These are phyloP conservation scores for Trichoderma endophyticum DNA, from an alignment of 2,329 filamentous ascomycete species.

Conservation along the genomic window DNA sequence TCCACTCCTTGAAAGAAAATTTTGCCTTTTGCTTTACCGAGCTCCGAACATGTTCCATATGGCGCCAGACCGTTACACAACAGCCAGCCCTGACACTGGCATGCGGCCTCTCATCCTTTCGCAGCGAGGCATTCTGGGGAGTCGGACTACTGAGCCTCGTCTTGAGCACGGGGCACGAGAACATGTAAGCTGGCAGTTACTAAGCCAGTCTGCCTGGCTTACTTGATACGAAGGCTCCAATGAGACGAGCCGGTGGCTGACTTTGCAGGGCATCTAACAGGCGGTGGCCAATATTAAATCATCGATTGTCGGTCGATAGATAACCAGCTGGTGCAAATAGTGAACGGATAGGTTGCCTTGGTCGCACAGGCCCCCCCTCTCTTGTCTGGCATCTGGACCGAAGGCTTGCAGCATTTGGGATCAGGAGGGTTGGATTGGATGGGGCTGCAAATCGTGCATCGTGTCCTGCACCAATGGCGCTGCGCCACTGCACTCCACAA, in stretches of 20 bases:
- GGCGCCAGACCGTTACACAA: neutral
- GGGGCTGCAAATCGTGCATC: neutral
- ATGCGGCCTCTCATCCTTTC: neutral
- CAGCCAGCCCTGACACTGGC: neutral
- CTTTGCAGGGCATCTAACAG: neutral
- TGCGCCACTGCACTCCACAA: neutral
- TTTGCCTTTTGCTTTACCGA: neutral
- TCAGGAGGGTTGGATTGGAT: neutral
- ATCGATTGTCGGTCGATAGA: neutral
- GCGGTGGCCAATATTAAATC: neutral
- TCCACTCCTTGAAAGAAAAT: neutral
- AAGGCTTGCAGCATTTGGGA: conserved; percentile 13
- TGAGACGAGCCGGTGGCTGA: neutral
- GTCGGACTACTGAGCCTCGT: neutral
- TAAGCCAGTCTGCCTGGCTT: neutral
- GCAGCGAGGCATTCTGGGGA: neutral
- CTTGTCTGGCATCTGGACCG: neutral
- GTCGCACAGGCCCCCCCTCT: neutral
- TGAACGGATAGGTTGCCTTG: neutral
- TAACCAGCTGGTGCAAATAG: neutral
- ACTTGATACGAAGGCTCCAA: neutral
- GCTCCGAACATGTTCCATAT: neutral
- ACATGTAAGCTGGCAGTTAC: neutral
- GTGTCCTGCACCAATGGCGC: neutral
- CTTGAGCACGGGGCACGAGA: neutral